These are phyloP conservation scores for Cladosporium velox DNA, from an alignment of 2,329 filamentous ascomycete species.

Conservation along the genomic window DNA sequence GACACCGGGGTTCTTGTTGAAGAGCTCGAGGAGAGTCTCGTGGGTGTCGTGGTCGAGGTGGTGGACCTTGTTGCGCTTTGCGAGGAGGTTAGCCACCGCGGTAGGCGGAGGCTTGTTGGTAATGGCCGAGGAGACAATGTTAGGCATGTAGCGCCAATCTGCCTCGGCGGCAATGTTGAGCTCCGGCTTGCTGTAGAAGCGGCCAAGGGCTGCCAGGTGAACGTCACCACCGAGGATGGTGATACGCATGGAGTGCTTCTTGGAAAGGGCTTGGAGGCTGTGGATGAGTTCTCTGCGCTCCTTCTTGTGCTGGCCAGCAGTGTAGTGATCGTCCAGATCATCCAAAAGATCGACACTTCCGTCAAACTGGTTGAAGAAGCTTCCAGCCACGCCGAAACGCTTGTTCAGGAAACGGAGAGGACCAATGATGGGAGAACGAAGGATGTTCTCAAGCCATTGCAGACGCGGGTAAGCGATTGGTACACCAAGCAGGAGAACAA, in stretches of 20 bases:
- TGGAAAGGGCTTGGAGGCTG: slow-evolving; percentile 61
- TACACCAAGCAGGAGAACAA: slow-evolving; percentile 66
- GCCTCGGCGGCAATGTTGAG: slow-evolving; percentile 58
- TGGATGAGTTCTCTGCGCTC: slow-evolving; percentile 76
- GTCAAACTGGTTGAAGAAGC: slow-evolving; percentile 91
- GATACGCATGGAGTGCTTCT: slow-evolving; percentile 58
- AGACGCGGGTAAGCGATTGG: slow-evolving; percentile 73
- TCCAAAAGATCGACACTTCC: slow-evolving; percentile 68
- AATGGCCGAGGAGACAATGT: slow-evolving; percentile 65
- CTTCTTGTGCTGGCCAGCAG: slow-evolving; percentile 83
- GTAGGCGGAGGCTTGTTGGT: slow-evolving; percentile 68
- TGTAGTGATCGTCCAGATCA: slow-evolving; percentile 74
- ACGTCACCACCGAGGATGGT: slow-evolving; percentile 67
- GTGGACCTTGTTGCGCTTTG: slow-evolving; percentile 65
- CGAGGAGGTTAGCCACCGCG: slow-evolving; percentile 65
- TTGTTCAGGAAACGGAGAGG: slow-evolving; percentile 89
- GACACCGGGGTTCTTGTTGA: slow-evolving; percentile 59
- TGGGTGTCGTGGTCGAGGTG: slow-evolving; percentile 64
- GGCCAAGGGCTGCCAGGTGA: slow-evolving; percentile 63
- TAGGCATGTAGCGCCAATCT: slow-evolving; percentile 65
- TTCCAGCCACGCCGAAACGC: slow-evolving; percentile 81
- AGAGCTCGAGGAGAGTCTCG: slow-evolving; percentile 64
- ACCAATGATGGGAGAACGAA: slow-evolving; percentile 81
- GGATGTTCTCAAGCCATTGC: slow-evolving; percentile 95
- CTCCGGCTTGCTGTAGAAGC: slow-evolving; percentile 64